Evolutionary conservation across 148 eudicot genomes (phyloP).

Genomic region (Bassia scoparia): DNA sequence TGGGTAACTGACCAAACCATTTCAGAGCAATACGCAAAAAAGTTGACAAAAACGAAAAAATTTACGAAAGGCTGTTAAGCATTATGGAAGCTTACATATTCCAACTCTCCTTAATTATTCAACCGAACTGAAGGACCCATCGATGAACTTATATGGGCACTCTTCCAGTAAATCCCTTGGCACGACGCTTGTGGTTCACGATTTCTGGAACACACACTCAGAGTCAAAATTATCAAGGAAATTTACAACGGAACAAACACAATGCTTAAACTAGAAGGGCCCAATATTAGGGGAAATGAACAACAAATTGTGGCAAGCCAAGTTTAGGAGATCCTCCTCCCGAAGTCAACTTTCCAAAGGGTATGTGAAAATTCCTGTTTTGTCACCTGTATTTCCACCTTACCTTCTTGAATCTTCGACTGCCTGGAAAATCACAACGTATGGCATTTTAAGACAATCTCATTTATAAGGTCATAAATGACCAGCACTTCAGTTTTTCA

Average conservation of each 20-base stretch:
- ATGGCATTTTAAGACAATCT: too few relatives aligned
- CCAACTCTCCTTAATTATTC: constrained; percentile 76
- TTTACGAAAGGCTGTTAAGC: constrained; percentile 25
- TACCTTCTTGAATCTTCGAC: constrained; percentile 94
- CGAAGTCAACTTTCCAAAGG: constrained; percentile 85
- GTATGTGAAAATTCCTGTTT: constrained; percentile 94
- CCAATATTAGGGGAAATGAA: constrained; percentile 16
- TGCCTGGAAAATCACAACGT: constrained; percentile 52
- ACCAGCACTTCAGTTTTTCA: too few relatives aligned
- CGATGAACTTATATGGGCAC: constrained; percentile 86
- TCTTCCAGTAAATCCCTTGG: constrained; percentile 94
- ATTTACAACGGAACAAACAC: not conserved
- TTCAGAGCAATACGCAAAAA: constrained; percentile 17
- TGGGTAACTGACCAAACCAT: not conserved
- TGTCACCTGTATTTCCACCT: constrained; percentile 90
- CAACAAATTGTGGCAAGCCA: constrained; percentile 79
- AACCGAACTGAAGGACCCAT: constrained; percentile 90
- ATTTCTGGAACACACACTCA: constrained; percentile 49
- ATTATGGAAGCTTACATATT: constrained; percentile 51
- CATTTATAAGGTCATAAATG: too few relatives aligned
- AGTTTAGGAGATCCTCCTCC: constrained; percentile 84
- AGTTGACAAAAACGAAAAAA: constrained; percentile 20
- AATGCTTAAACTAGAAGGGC: not conserved
- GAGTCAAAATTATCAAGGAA: not conserved
- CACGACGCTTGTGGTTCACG: constrained; percentile 95